Percentiles rank a stretch among this genome's conserved stretches.
Conservation (phyloP, 306 rosid species). For the Fagus crenata region DNA sequence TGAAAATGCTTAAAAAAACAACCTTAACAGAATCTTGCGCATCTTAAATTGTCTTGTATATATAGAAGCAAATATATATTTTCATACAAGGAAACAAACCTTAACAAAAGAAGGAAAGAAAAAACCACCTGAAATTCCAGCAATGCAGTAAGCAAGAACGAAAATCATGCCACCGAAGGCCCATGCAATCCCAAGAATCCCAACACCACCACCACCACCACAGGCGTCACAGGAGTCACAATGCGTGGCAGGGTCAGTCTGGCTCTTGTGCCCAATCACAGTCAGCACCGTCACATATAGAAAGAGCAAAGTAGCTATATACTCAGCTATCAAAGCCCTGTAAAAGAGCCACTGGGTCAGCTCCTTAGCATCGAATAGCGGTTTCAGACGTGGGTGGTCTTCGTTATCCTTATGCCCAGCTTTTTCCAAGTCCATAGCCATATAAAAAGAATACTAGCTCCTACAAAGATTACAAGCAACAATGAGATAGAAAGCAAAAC, state of each 20-base stretch:
- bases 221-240: slow-evolving; percentile 49
- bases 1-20: neutral
- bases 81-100: neutral
- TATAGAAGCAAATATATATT: neutral
- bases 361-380: slow-evolving; percentile 62
- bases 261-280: slow-evolving; percentile 74
- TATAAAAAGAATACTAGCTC: slow-evolving; percentile 3
- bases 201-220: slow-evolving; percentile 89
- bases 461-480: too few species aligned
- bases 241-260: slow-evolving; percentile 31
- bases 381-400: slow-evolving; percentile 81
- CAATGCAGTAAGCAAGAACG: slow-evolving; percentile 92
- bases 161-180: slow-evolving; percentile 99
- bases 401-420: slow-evolving; percentile 82
- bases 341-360: slow-evolving; percentile 83
- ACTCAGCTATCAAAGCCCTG: slow-evolving; percentile 92
- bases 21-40: too few species aligned
- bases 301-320: slow-evolving; percentile 83
- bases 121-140: slow-evolving; percentile 76
- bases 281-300: slow-evolving; percentile 81
- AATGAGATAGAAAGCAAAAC: neutral
- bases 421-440: slow-evolving; percentile 64
- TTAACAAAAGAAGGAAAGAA: neutral
- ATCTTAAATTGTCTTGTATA: too few species aligned
- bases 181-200: slow-evolving; percentile 88